phyloP scores from a whole-genome alignment of 768 basidiomycete species.

The Suillus plorans region DNA sequence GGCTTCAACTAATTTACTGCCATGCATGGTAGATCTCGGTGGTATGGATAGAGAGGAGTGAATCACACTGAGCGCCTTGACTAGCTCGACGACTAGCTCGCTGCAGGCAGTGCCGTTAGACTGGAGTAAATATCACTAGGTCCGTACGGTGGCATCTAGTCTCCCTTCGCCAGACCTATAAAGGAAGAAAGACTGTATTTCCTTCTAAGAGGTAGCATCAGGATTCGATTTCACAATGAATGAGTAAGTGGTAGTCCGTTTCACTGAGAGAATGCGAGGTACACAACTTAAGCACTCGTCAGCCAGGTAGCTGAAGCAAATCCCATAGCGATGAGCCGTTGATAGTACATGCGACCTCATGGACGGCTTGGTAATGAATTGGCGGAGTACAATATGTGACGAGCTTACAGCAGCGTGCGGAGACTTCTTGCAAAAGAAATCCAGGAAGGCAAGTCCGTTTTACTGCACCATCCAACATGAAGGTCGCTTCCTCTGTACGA shows the following conservation, averaged over 20 bases:
- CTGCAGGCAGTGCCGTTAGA: background rate
- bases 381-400: background rate
- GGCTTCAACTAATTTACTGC: background rate
- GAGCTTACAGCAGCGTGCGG: background rate
- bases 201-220: background rate
- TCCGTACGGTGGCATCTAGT: background rate
- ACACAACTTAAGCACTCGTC: background rate
- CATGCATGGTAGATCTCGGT: background rate
- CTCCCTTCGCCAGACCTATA: too few relatives aligned
- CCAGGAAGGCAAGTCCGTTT: background rate
- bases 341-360: background rate
- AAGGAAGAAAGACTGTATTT: too few relatives aligned
- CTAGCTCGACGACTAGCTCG: background rate
- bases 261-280: background rate
- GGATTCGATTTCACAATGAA: background rate
- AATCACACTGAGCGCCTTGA: background rate
- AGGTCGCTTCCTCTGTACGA: background rate
- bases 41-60: background rate
- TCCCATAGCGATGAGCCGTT: background rate
- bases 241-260: background rate
- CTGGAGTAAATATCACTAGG: background rate
- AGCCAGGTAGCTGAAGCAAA: background rate
- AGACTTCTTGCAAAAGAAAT: background rate
- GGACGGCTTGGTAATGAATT: background rate
- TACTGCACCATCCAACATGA: background rate